Evolutionary conservation across 495 filamentous ascomycete species (phyloP).

Genomic region (Bathelium albidoporum): DNA sequence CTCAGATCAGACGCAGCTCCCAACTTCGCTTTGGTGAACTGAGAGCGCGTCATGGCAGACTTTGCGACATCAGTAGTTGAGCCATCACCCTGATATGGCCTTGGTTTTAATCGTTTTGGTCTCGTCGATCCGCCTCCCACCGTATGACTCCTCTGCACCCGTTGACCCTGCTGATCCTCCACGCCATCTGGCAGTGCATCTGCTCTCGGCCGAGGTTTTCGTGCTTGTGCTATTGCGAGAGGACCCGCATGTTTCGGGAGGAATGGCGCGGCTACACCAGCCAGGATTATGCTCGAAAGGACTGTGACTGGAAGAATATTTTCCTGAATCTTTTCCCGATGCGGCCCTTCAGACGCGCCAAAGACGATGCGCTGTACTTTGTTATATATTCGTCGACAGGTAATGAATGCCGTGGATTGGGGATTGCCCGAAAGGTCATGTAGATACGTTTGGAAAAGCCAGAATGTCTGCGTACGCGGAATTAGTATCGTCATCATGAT

Average conservation of each 20-base stretch:
- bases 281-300: conserved; percentile 59
- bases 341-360: conserved; percentile 48
- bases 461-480: conserved; percentile 52
- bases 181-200: conserved; percentile 34
- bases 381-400: conserved; percentile 65
- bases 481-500: conserved; percentile 8
- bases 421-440: conserved; percentile 61
- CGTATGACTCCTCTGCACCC: conserved; percentile 54
- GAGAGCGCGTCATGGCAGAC: conserved; percentile 7
- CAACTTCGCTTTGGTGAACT: background rate
- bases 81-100: conserved; percentile 28
- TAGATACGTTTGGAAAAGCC: conserved; percentile 73
- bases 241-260: conserved; percentile 49
- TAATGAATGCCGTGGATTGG: conserved; percentile 58
- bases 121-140: conserved; percentile 40
- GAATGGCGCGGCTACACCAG: conserved; percentile 43
- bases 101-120: conserved; percentile 35
- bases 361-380: conserved; percentile 73
- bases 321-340: conserved; percentile 61
- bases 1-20: conserved; percentile 26
- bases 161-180: conserved; percentile 30
- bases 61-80: conserved; percentile 7
- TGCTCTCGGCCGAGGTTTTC: conserved; percentile 49
- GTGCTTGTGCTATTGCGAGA: conserved; percentile 61
- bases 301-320: conserved; percentile 64